phyloP scores from a whole-genome alignment of 2,329 filamentous ascomycete genomes.

The Arthrobotrys musiformis region DNA sequence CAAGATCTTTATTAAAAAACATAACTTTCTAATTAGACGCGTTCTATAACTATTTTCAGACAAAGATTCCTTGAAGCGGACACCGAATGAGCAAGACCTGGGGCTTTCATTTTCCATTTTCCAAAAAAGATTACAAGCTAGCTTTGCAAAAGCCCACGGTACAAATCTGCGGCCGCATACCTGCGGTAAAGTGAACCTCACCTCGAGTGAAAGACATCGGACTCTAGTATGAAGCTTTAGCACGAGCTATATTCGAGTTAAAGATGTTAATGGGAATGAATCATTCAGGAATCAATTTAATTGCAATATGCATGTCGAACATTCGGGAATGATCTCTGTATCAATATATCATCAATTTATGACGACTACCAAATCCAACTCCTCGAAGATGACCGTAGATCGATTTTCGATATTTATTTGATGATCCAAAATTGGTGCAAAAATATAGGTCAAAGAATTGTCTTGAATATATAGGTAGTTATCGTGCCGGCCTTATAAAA shows the following conservation, averaged over 20 bases:
- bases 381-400: constrained; percentile 29
- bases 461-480: constrained; percentile 28
- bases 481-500: constrained; percentile 22
- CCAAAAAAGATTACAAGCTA: too few species aligned
- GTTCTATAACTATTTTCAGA: too few species aligned
- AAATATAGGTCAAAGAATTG: constrained; percentile 7
- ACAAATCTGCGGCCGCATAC: too few species aligned
- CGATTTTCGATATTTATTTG: constrained; percentile 17
- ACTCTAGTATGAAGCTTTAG: constrained; percentile 17
- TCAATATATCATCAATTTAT: constrained; percentile 29
- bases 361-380: constrained; percentile 17
- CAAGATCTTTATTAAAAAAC: too few species aligned
- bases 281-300: too few species aligned
- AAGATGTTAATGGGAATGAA: background rate
- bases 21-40: too few species aligned
- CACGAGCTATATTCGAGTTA: constrained; percentile 32
- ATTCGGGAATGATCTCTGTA: constrained; percentile 23
- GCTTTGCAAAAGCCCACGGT: too few species aligned
- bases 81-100: too few species aligned
- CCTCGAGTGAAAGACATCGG: constrained; percentile 31
- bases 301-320: too few species aligned
- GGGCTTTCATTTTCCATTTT: too few species aligned
- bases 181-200: too few species aligned
- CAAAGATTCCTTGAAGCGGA: too few species aligned
- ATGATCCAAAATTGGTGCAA: constrained; percentile 23